These are phyloP conservation scores for Alternaria postmessia DNA, from an alignment of 2,329 filamentous ascomycete species.

Conservation along the genomic window DNA sequence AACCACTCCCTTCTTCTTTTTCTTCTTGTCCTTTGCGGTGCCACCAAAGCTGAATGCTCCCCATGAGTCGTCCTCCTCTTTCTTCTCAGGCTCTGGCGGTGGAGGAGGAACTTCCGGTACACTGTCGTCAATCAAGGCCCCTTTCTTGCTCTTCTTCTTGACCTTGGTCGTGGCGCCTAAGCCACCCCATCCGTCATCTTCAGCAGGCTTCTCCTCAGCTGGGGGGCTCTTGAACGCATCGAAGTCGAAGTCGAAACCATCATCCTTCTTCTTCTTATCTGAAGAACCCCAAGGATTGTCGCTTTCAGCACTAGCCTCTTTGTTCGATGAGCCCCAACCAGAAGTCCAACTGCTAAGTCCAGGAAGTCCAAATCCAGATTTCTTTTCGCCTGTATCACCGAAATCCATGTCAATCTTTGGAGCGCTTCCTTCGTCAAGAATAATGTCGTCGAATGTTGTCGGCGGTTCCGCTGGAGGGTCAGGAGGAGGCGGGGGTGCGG, in stretches of 20 bases:
- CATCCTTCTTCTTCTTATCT: slow-evolving; percentile 49
- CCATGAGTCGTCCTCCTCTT: slow-evolving; percentile 37
- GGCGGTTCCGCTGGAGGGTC: slow-evolving; percentile 41
- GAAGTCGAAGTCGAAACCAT: slow-evolving; percentile 48
- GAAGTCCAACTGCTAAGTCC: slow-evolving; percentile 34
- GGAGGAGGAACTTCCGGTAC: slow-evolving; percentile 30
- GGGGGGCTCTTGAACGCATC: slow-evolving; percentile 38
- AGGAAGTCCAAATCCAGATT: slow-evolving; percentile 38
- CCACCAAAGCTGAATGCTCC: slow-evolving; percentile 36
- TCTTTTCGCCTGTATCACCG: slow-evolving; percentile 39
- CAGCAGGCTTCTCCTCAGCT: slow-evolving; percentile 34
- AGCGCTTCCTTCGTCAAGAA: slow-evolving; percentile 53
- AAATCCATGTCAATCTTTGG: slow-evolving; percentile 60
- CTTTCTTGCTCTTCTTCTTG: slow-evolving; percentile 53
- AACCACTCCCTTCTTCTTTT: slow-evolving; percentile 44
- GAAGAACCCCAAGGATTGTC: slow-evolving; percentile 45
- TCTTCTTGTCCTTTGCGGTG: slow-evolving; percentile 44
- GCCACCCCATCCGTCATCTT: slow-evolving; percentile 43
- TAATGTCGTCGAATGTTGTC: slow-evolving; percentile 58
- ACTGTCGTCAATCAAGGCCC: slow-evolving; percentile 41
- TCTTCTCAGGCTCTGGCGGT: slow-evolving; percentile 34
- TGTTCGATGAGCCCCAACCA: slow-evolving; percentile 38
- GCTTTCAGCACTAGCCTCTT: slow-evolving; percentile 37
- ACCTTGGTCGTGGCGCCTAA: slow-evolving; percentile 51
- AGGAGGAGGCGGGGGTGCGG: slow-evolving; percentile 40